Base-by-base conservation (phyloP, 257 asterid species). In the Solanum chiquidenum region DNA sequence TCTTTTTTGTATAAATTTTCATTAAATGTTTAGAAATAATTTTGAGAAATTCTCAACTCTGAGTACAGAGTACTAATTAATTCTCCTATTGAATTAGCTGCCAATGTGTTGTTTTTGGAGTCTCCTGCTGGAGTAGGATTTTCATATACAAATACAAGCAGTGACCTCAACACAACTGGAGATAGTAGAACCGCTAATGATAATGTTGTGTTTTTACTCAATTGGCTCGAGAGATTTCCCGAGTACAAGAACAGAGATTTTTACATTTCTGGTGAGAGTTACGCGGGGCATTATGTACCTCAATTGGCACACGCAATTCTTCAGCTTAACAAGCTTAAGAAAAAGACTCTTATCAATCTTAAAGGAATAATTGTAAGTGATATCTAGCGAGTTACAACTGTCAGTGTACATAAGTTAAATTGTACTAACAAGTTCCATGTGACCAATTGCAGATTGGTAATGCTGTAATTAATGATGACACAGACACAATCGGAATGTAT, bases 71-170 rank as follows among this genome's bases (percentile, higher is more conserved):
- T 6, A 11, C 25, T 58, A 27, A 87, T 16, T 5, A 60, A 21
- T 83, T 76, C 12, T 76, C 44, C 16, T 35, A 27, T 18, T 49
- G 31, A 58, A 77, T 77, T 21, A 93, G 95, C 68, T 83, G 93
- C 92, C 66, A 93, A 93, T 49, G 90, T 89, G 44, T 74, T 91
- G 8, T 93, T 93, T 91, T 85, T 93, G 87, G 95, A 93, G 88
- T 91, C 94, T 1, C 93, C 93, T 9, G 92, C 89, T 27, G 93
- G 94, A 1, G 92, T 92, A 38, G 95, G 95, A 55, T 93, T 93
- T 92, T 93, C 93, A 1, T 92, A 92, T 42, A 91, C 94, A 52
- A 93, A 93, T 89, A 90, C 90, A 2, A 44, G 89, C 44, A 85
- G 91, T 10, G 90, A 88, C 58, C 87, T 89, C 13, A 75, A 86